These are phyloP conservation scores for Penicillium steckii DNA, from an alignment of 495 filamentous ascomycete species.

Conservation along the genomic window DNA sequence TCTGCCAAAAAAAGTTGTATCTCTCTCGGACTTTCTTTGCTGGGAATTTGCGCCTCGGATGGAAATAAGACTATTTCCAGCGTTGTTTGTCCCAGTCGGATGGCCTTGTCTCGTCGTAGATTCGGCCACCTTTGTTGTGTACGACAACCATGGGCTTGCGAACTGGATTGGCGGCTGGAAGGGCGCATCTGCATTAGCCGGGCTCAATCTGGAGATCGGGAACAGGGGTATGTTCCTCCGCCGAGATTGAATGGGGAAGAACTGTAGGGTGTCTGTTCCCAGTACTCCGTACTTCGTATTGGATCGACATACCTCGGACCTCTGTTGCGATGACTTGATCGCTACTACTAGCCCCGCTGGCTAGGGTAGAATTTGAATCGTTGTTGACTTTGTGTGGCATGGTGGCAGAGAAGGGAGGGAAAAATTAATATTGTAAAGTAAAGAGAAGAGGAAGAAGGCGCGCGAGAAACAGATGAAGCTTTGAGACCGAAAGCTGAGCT, in stretches of 20 bases:
- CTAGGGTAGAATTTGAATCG: constrained; percentile 45
- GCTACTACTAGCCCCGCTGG: constrained; percentile 40
- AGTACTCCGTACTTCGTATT: not conserved
- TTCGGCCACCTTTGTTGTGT: constrained; percentile 47
- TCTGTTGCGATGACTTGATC: constrained; percentile 37
- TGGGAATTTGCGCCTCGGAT: not conserved
- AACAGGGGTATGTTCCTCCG: constrained; percentile 2
- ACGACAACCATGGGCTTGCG: constrained; percentile 41
- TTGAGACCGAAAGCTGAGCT: not conserved
- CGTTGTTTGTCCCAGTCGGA: constrained; percentile 51
- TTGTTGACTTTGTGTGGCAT: constrained; percentile 47
- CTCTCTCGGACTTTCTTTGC: constrained; percentile 1
- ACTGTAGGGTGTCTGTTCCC: too few relatives aligned
- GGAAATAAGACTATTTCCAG: constrained; percentile 39
- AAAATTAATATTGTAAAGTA: not conserved
- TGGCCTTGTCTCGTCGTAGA: constrained; percentile 47
- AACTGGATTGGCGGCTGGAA: constrained; percentile 25
- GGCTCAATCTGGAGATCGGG: constrained; percentile 22
- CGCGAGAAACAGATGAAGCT: not conserved
- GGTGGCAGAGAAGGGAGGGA: constrained; percentile 4
- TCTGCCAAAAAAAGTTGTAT: not conserved
- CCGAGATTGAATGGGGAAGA: not conserved
- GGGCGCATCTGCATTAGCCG: constrained; percentile 20
- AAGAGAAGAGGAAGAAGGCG: constrained; percentile 1
- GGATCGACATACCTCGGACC: constrained; percentile 36